phyloP scores from a whole-genome alignment of 352 stramenopile genomes.

The Globisporangium acanthophoron region DNA sequence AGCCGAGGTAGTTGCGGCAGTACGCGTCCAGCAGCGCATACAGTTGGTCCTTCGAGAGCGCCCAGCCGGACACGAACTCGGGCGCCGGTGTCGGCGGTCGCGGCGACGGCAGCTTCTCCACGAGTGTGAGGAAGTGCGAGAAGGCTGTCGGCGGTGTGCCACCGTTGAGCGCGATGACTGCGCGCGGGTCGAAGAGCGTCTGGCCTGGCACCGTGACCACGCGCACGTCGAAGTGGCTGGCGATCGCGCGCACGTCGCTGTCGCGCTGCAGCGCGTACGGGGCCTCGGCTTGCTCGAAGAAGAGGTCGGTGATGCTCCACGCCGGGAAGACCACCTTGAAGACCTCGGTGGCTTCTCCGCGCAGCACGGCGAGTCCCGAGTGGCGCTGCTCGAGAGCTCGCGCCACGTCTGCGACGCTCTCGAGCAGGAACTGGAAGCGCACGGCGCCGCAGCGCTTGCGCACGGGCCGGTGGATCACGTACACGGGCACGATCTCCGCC shows the following conservation, averaged over 20 bases:
- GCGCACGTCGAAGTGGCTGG: slow-evolving; percentile 22
- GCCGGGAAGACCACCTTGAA: slow-evolving; percentile 39
- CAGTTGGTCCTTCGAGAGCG: slow-evolving; percentile 22
- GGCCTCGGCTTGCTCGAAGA: slow-evolving; percentile 59
- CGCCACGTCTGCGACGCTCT: slow-evolving; percentile 83
- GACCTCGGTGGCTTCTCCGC: slow-evolving; percentile 55
- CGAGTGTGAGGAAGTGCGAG: slow-evolving; percentile 48
- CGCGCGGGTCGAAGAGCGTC: slow-evolving; percentile 57
- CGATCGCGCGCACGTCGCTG: slow-evolving; percentile 33
- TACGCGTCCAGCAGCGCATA: slow-evolving; percentile 24
- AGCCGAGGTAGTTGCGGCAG: slow-evolving; percentile 12
- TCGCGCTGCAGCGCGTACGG: slow-evolving; percentile 42
- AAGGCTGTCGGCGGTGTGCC: slow-evolving; percentile 41
- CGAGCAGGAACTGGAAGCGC: slow-evolving; percentile 90
- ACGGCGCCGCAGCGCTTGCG: slow-evolving; percentile 62
- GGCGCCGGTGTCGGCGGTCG: slow-evolving; percentile 35
- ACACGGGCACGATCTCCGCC: slow-evolving; percentile 63
- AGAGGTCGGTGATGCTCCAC: slow-evolving; percentile 65
- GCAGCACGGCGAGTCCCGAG: slow-evolving; percentile 44
- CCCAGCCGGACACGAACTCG: slow-evolving; percentile 14
- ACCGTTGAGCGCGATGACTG: slow-evolving; percentile 42
- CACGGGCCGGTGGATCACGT: slow-evolving; percentile 78
- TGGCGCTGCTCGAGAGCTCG: slow-evolving; percentile 23
- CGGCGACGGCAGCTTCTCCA: slow-evolving; percentile 46
- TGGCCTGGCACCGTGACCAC: slow-evolving; percentile 32